phyloP scores from a whole-genome alignment of 352 stramenopile genomes.

The Phytophthora quininea region DNA sequence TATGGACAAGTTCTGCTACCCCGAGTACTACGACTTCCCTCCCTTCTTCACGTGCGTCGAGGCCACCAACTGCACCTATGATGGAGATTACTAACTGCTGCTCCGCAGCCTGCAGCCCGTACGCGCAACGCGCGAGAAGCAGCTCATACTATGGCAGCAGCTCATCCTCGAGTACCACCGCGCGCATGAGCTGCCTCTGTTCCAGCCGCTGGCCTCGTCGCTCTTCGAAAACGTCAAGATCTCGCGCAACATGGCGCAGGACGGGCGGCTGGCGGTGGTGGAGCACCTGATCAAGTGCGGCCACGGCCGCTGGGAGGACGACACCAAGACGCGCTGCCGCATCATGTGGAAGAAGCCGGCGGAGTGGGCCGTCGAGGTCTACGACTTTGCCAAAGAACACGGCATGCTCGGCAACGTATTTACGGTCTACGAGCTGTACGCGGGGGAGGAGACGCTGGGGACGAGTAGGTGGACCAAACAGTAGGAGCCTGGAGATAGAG shows the following conservation, averaged over 20 bases:
- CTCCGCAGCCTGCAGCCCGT: slow-evolving; percentile 70
- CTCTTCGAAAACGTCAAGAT: slow-evolving; percentile 89
- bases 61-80: not conserved
- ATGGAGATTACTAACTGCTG: not conserved
- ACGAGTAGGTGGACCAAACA: slow-evolving; percentile 52
- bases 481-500: not conserved
- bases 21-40: slow-evolving; percentile 88
- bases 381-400: slow-evolving; percentile 79
- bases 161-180: slow-evolving; percentile 87
- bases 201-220: slow-evolving; percentile 67
- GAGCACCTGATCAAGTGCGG: slow-evolving; percentile 81
- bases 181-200: slow-evolving; percentile 67
- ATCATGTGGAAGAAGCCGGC: slow-evolving; percentile 88
- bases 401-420: slow-evolving; percentile 86
- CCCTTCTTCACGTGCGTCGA: slow-evolving; percentile 81
- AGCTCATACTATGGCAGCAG: slow-evolving; percentile 87
- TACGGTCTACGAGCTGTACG: slow-evolving; percentile 87
- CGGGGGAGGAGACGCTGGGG: slow-evolving; percentile 79
- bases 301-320: slow-evolving; percentile 82
- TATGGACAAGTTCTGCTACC: slow-evolving; percentile 84
- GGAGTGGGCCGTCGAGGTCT: slow-evolving; percentile 85
- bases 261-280: slow-evolving; percentile 69
- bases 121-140: slow-evolving; percentile 84
- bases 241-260: slow-evolving; percentile 77
- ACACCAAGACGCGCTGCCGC: slow-evolving; percentile 75